phyloP scores from a whole-genome alignment of 176 grass and related monocot species.

The Bonia amplexicaulis region DNA sequence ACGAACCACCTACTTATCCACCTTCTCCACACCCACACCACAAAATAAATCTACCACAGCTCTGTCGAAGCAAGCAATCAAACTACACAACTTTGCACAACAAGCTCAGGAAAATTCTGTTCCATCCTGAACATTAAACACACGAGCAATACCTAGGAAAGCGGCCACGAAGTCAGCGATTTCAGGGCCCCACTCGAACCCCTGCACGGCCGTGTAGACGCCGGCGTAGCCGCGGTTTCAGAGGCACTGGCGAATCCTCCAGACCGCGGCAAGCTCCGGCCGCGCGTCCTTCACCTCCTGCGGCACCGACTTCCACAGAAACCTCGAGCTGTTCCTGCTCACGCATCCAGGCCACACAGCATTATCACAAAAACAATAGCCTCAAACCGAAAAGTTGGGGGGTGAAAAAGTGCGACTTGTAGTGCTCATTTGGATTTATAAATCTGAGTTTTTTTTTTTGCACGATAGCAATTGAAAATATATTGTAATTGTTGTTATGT shows the following conservation, averaged over 20 bases:
- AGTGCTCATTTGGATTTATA: too few relatives aligned
- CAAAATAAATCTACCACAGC: background rate
- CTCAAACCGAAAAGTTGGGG: background rate
- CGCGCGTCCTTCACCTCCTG: constrained; percentile 69
- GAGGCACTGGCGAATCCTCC: constrained; percentile 82
- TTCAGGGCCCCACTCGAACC: constrained; percentile 69
- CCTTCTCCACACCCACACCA: background rate
- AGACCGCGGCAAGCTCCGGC: constrained; percentile 63
- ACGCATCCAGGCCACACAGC: background rate
- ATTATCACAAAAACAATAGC: constrained; percentile 11
- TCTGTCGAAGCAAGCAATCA: background rate
- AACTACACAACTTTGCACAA: background rate
- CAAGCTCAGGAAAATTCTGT: background rate
- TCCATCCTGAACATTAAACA: background rate
- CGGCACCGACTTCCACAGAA: constrained; percentile 76
- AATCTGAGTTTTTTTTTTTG: too few relatives aligned
- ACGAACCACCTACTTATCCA: background rate
- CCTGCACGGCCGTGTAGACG: constrained; percentile 48
- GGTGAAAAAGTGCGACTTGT: too few relatives aligned
- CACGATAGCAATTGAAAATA: too few relatives aligned
- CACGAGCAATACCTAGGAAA: constrained; percentile 54
- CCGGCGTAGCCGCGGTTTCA: constrained; percentile 80
- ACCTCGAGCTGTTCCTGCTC: constrained; percentile 80
- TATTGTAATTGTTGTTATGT: too few relatives aligned
- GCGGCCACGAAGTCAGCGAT: constrained; percentile 46